Evolutionary conservation across 2,329 filamentous ascomycete species (phyloP).

Genomic region (Neospermospora avenae): DNA sequence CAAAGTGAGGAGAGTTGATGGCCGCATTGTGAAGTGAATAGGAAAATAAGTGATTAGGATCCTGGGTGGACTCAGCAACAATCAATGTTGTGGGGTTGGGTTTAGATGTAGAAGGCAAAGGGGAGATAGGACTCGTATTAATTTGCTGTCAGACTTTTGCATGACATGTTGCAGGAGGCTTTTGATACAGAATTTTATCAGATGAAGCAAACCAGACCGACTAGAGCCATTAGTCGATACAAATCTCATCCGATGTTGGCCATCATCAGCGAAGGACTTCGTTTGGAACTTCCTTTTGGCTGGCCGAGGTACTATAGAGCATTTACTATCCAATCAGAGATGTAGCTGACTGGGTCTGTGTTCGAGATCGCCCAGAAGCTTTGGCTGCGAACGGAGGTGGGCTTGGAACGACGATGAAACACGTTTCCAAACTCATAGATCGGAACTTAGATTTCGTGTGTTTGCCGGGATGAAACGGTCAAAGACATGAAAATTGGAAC

Average conservation of each 20-base stretch:
- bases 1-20: background rate
- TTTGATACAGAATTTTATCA: background rate
- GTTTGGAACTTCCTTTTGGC: background rate
- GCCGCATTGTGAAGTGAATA: background rate
- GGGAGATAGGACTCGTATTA: background rate
- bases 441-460: background rate
- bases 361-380: background rate
- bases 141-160: background rate
- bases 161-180: background rate
- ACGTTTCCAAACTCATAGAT: background rate
- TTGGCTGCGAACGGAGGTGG: background rate
- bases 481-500: background rate
- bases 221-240: background rate
- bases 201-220: background rate
- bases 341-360: background rate
- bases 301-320: background rate
- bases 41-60: background rate
- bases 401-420: background rate
- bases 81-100: background rate
- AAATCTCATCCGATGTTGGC: background rate
- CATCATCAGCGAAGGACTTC: background rate
- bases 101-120: background rate
- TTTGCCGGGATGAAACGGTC: background rate
- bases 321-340: background rate
- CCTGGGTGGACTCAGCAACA: background rate